Evolutionary conservation across 305 asterid species (phyloP).

Genomic region (Fraxinus angustifolia): DNA sequence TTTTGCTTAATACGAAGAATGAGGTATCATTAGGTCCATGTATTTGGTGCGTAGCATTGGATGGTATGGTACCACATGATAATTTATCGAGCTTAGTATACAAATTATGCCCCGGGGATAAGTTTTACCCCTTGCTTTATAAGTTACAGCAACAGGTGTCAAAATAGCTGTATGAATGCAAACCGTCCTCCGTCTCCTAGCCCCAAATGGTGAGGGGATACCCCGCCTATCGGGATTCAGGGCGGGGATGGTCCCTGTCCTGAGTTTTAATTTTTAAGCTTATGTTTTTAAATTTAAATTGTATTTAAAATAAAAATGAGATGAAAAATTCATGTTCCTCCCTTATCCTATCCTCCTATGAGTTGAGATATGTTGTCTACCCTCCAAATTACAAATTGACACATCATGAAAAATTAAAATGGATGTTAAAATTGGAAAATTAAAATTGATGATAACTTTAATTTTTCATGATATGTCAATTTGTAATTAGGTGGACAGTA

Average conservation of each 20-base stretch:
- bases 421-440: not conserved
- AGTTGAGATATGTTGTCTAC: not conserved
- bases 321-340: not conserved
- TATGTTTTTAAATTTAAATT: not conserved
- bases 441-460: too few species aligned
- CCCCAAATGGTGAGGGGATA: not conserved
- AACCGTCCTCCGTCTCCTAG: not conserved
- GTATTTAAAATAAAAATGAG: not conserved
- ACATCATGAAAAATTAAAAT: not conserved
- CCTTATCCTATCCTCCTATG: not conserved
- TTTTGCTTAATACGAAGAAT: not conserved
- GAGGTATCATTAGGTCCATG: not conserved
- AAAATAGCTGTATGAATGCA: not conserved
- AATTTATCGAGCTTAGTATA: not conserved
- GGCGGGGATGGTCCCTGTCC: not conserved
- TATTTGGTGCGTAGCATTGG: not conserved
- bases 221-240: not conserved
- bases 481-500: not conserved
- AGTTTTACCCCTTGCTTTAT: not conserved
- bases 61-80: not conserved
- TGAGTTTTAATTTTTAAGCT: not conserved
- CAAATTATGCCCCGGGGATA: not conserved
- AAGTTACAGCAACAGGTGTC: not conserved
- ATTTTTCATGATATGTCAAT: too few species aligned
- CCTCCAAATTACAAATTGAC: not conserved